These are phyloP conservation scores for Leishmania turanica DNA, from an alignment of 208 protist genomes.

Conservation along the genomic window DNA sequence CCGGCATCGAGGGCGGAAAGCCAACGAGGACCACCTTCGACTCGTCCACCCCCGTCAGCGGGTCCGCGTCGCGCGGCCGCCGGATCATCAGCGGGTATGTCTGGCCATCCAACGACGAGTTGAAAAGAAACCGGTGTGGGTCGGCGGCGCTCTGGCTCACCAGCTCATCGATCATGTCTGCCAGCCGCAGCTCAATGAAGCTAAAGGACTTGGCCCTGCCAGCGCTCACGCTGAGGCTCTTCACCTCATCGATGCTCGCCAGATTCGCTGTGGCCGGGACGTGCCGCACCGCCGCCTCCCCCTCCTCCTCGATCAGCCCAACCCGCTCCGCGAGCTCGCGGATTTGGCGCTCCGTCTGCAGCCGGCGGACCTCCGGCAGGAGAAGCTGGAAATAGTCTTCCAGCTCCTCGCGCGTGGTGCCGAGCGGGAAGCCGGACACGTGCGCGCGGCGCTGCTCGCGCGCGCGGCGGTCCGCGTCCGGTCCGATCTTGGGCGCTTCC, in stretches of 20 bases:
- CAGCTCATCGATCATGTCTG: constrained; percentile 84
- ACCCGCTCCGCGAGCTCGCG: constrained; percentile 37
- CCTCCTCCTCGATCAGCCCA: constrained; percentile 23
- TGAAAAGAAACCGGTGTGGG: constrained; percentile 67
- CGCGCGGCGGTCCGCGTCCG: constrained; percentile 57
- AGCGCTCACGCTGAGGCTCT: constrained; percentile 52
- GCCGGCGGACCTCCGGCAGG: constrained; percentile 76
- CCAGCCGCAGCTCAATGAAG: constrained; percentile 82
- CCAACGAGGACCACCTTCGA: constrained; percentile 78
- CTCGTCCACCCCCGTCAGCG: constrained; percentile 55
- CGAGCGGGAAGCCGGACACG: constrained; percentile 71
- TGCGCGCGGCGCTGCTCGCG: constrained; percentile 82
- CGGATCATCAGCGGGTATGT: constrained; percentile 65
- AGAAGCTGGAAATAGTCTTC: constrained; percentile 68
- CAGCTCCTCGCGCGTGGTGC: constrained; percentile 66
- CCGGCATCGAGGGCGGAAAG: constrained; percentile 61
- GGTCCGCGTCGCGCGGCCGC: constrained; percentile 72
- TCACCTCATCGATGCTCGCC: constrained; percentile 61
- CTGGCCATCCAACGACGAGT: constrained; percentile 43
- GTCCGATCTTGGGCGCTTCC: constrained; percentile 72
- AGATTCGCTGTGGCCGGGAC: constrained; percentile 67
- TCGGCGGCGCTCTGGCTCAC: constrained; percentile 53
- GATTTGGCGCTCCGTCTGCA: constrained; percentile 73
- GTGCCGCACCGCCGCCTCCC: constrained; percentile 50
- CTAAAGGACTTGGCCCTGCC: constrained; percentile 76